phyloP scores from a whole-genome alignment of 2,329 filamentous ascomycete genomes.

The Trichophyton rubrum region DNA sequence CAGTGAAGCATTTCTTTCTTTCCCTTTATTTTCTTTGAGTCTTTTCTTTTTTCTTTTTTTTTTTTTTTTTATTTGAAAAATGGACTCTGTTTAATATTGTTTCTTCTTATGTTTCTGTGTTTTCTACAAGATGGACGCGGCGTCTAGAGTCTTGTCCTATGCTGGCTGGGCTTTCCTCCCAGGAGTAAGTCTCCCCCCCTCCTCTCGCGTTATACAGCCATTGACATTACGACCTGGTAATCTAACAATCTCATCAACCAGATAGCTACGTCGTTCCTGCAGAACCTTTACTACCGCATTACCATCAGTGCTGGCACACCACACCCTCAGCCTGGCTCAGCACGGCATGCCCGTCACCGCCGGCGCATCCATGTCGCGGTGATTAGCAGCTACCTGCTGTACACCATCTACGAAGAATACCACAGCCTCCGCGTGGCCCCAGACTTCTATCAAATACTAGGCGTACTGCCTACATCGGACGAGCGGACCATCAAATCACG shows the following conservation, averaged over 20 bases:
- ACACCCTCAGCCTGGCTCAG: conserved; percentile 54
- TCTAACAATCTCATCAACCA: conserved; percentile 24
- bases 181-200: conserved; percentile 35
- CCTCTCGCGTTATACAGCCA: background rate
- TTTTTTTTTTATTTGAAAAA: background rate
- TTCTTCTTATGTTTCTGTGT: too few species aligned
- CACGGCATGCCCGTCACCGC: conserved; percentile 59
- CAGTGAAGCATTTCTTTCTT: background rate
- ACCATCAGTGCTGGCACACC: conserved; percentile 82
- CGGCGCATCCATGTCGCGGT: conserved; percentile 73
- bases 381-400: conserved; percentile 70
- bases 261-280: conserved; percentile 66
- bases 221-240: too few species aligned
- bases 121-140: background rate
- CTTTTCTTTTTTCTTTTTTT: background rate
- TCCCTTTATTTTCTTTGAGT: too few species aligned
- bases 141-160: conserved; percentile 38
- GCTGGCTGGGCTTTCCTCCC: conserved; percentile 52
- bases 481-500: conserved; percentile 70
- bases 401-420: conserved; percentile 88
- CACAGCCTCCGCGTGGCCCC: conserved; percentile 58
- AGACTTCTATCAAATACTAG: conserved; percentile 69
- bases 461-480: conserved; percentile 53
- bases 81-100: background rate
- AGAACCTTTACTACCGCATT: conserved; percentile 73